Evolutionary conservation across 176 grass and related monocot species (phyloP), one percentile per base, ranked within the genome.

Genomic region (Typha latifolia): DNA sequence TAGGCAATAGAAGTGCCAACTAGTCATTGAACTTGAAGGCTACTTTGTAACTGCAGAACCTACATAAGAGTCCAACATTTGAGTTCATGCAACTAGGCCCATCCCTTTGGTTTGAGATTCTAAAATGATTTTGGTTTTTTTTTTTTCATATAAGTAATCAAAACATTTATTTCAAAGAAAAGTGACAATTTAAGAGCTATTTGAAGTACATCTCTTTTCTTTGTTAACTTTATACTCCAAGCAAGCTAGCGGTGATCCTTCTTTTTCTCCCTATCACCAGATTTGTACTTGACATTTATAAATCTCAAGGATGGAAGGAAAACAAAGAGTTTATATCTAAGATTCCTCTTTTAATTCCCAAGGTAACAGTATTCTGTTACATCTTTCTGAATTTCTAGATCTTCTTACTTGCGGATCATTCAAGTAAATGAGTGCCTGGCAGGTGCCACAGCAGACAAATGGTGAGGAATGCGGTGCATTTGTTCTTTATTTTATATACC

Each of bases 401-500:
- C n/a, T 66, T 52, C 48, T 65, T 72, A 14, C 59, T 83, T 26
- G 15, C 62, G 53, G 53, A 59, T 16, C n/a, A 59, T 9, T 21
- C 53, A 19, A 59, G 51, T 22, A n/a, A 59, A 59, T 59, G 34
- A 69, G 14, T 49, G 76, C 49, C 37, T 76, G 83, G 68, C 72
- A 96, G 91, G 91, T 96, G 16, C 91, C 91, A 27, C 87, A 91
- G 59, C 87, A 91, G 74, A 84, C 34, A 63, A 88, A 70, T 88
- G 87, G 87, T 3, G 84, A 88, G 20, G 91, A 96, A 67, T 96
- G 91, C 76, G 91, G 91, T 43, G 76, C 81, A 73, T 96, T 78
- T 96, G 84, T 85, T 76, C 77, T 96, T 62, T 96, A 91, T 66
- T 96, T 96, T 62, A 81, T 96, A 52, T 31, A 77, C 37, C 81